Base-by-base conservation (phyloP, 345 rosid species). In the Reutealis trisperma region DNA sequence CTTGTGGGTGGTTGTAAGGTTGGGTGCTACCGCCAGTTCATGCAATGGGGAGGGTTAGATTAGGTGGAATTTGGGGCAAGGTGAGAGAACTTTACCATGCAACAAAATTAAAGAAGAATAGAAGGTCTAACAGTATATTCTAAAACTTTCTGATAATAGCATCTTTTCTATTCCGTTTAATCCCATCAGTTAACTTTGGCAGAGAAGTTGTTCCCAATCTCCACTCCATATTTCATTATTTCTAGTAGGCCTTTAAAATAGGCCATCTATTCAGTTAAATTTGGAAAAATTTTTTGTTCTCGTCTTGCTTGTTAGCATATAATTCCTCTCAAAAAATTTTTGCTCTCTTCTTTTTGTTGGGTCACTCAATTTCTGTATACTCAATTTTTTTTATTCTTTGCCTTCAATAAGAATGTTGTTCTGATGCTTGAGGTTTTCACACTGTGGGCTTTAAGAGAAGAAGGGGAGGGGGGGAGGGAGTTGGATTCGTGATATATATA, bases 11-110 rank as follows among this genome's bases (percentile, higher is more conserved):
- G 49, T 79, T 62, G 76, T 67, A 32, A 42, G 76, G 70, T 70
- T 59, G 76, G 73, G 60, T 76, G 79, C 80, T 84, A 76, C 74
- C 77, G 52, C 85, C 63, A 55, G 58, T 82, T 72, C 64, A 54
- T 80, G 69, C 71, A 62, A 70, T 64, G 72, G 80, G 83, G 37
- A 77, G 77, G 82, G 84, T 73, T 78, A 77, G 82, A 81, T 73
- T 87, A 85, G 89, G 63, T 74, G 74, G 85, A 78, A 75, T 79
- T 25, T 78, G 78, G 87, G 84, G 65, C 44, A 81, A 87, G 90
- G 87, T 81, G 79, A 83, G 81, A 75, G 75, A 45, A 63, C 72
- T 69, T 78, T 9, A 41, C 57, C 0, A 30, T 77, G 71, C 63
- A 30, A 64, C 59, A 4, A 21, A 55, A 18, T 67, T 37, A 34